Evolutionary conservation across 106 monocot genomes (phyloP), one percentile per base, ranked within the genome.

Genomic region (Acorus calamus): DNA sequence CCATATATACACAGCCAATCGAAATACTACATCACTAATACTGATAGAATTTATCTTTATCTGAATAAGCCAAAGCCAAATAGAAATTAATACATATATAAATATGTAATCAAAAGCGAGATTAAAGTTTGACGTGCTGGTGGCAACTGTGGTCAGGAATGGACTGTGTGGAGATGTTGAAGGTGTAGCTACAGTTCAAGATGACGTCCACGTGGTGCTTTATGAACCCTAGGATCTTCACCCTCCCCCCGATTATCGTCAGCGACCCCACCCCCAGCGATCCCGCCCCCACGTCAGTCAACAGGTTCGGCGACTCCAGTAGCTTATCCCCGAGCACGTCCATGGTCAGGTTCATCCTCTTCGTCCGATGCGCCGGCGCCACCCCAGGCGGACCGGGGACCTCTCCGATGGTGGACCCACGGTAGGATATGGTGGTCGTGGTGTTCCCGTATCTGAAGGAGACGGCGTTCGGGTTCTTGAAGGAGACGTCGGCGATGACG

Each of bases 201-300:
- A 52, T 14, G 4, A 88, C 72, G 4, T 76, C 84, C 44, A 81
- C 84, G 44, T 67, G 75, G 41, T 61, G 71, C 13, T 11, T 63
- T 58, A 88, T 46, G 60, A 76, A 2, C 13, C 80, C 84, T 12
- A 88, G 58, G 8, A 84, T 43, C 75, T 49, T 76, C 42, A 84
- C 88, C 12, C 68, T 73, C 43, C 88, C 88, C n/a, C 71, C 73
- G 9, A 88, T 78, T 57, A 2, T 52, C n/a, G 88, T 88, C 42
- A 76, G 73, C 49, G 77, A 73, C 51, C 66, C 46, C 42, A 88
- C 49, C 60, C 4, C 56, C 0, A 83, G 63, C 9, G 8, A 28
- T 4, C 81, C 84, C 0, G 52, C 49, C 11, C 42, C 47, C 55
- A 81, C 44, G 11, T 73, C 84, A 13, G 46, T 49, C 12, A 53